Conservation (phyloP, 306 rosid species). For the Prunus mume region DNA sequence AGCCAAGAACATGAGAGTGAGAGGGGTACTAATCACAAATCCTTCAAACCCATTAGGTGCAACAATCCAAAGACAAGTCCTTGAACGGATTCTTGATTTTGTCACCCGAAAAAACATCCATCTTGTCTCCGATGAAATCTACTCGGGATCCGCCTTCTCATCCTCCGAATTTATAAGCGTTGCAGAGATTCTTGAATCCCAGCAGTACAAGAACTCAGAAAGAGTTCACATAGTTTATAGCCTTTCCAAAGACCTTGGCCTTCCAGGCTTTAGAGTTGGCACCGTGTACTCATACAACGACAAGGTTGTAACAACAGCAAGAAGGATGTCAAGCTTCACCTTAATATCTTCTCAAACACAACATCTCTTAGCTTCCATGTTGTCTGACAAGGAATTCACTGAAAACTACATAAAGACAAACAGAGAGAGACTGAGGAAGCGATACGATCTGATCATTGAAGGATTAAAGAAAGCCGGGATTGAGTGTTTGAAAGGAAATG, state of each 20-base stretch:
- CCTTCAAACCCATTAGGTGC: slow-evolving; percentile 91
- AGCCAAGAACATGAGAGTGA: slow-evolving; percentile 53
- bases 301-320: slow-evolving; percentile 60
- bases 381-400: slow-evolving; percentile 55
- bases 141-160: slow-evolving; percentile 87
- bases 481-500: slow-evolving; percentile 66
- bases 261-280: slow-evolving; percentile 79
- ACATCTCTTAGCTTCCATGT: slow-evolving; percentile 64
- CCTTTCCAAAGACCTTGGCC: slow-evolving; percentile 75
- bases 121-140: slow-evolving; percentile 88
- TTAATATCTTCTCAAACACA: slow-evolving; percentile 78
- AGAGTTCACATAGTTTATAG: slow-evolving; percentile 88
- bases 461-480: slow-evolving; percentile 59
- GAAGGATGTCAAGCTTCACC: slow-evolving; percentile 80
- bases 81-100: slow-evolving; percentile 62
- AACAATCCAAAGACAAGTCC: slow-evolving; percentile 53
- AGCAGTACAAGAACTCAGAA: slow-evolving; percentile 46
- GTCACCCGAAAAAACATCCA: slow-evolving; percentile 71
- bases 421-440: slow-evolving; percentile 48
- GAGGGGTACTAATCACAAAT: slow-evolving; percentile 76
- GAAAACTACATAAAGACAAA: slow-evolving; percentile 45
- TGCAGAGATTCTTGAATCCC: slow-evolving; percentile 57
- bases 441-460: slow-evolving; percentile 55
- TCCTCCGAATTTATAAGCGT: slow-evolving; percentile 64
- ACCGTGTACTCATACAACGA: slow-evolving; percentile 72